Evolutionary conservation across 148 eudicot species (phyloP), one percentile per base, ranked within the genome.

Genomic region (Rhododendron griersonianum): DNA sequence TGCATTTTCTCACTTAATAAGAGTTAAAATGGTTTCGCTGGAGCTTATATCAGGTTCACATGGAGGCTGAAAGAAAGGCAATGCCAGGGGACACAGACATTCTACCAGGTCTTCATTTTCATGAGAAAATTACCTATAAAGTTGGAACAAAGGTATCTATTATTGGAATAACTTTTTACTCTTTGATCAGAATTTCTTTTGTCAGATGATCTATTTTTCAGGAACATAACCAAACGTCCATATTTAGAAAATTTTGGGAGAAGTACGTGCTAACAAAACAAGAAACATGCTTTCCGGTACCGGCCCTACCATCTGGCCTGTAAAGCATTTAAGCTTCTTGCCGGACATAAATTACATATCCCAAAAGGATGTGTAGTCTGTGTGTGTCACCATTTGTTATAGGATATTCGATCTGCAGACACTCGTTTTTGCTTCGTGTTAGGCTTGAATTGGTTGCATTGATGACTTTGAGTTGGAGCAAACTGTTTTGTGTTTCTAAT

Each of bases 31-130:
- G 28, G 28, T 35, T 84, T 15, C 3, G 15, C 61, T 51, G 78
- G 35, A 57, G 28, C 37, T 86, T 86, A 74, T 89, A 73, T 87
- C 90, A 96, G 99, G 99, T 95, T 87, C 99, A 97, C 89, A 93
- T 97, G 98, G 98, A 95, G 92, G 95, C 92, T 76, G 99, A 97
- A 78, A 91, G 95, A 85, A 97, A 95, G 91, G 90, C 94, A 81
- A 87, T 90, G 86, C 71, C 91, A 45, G 94, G 90, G 81, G 94
- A 95, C 83, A 67, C 91, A 80, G 84, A 82, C 87, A 84, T 85
- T 74, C 28, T 87, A 86, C 88, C 92, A 74, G 91, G 80, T 80
- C 84, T 90, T 80, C 91, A 94, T 50, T 91, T 91, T 67, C 88
- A 88, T 73, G 95, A 93, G 81, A 97, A 94, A 89, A 89, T 93